Evolutionary conservation across 2,329 filamentous ascomycete species (phyloP).

Genomic region (Chrysoporthe cubensis): DNA sequence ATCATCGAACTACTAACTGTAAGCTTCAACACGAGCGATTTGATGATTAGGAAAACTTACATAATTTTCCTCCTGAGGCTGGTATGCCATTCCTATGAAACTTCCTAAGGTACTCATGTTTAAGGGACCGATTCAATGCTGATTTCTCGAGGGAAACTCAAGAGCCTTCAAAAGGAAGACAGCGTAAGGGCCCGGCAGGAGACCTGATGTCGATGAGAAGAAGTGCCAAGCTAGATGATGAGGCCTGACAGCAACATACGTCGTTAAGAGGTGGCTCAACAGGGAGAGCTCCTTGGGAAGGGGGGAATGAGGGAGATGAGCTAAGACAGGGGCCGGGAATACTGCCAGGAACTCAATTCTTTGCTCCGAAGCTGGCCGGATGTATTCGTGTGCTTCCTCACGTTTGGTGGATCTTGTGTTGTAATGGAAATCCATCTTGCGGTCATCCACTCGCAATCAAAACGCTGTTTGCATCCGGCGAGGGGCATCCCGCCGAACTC

Average conservation of each 20-base stretch:
- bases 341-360: neutral
- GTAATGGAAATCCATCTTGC: neutral
- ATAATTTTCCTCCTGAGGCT: conserved; percentile 46
- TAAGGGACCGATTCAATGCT: neutral
- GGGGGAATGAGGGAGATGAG: neutral
- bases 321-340: neutral
- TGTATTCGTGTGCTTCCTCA: neutral
- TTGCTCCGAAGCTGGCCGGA: neutral
- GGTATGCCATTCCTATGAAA: conserved; percentile 47
- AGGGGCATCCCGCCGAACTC: neutral
- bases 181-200: neutral
- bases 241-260: neutral
- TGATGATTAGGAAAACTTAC: conserved; percentile 26
- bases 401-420: neutral
- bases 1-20: conserved; percentile 59
- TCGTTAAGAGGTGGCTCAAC: neutral
- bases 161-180: too few relatives aligned
- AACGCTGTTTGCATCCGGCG: neutral
- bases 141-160: neutral
- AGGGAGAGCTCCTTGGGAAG: neutral
- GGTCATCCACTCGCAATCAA: conserved; percentile 8
- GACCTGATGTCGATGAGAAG: neutral
- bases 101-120: conserved; percentile 24
- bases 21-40: too few relatives aligned
- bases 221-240: neutral